A percentile compares a stretch with the other conserved stretches of the same genome.
Conservation (phyloP, 495 filamentous ascomycete genomes). For the Sabuloglossum arenarium region DNA sequence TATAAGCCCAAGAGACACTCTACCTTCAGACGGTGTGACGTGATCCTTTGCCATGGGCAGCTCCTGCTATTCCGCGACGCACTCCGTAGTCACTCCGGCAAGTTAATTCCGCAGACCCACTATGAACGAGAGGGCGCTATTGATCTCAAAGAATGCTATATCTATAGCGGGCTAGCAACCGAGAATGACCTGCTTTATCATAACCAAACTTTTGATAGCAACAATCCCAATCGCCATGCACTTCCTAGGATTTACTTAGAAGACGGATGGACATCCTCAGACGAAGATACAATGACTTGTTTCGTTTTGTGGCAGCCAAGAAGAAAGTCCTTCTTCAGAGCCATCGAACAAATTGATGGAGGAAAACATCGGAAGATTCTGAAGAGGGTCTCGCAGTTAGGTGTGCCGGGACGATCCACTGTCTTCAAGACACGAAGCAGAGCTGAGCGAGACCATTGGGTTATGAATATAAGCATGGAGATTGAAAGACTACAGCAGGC, state of each 20-base stretch:
- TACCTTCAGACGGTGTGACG: slow-evolving; percentile 39
- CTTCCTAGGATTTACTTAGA: slow-evolving; percentile 43
- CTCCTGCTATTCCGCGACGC: slow-evolving; percentile 43
- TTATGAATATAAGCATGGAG: slow-evolving; percentile 48
- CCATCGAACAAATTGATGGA: slow-evolving; percentile 18
- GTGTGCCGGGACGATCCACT: slow-evolving; percentile 39
- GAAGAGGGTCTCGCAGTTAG: slow-evolving; percentile 32
- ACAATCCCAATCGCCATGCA: slow-evolving; percentile 40
- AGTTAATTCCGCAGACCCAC: slow-evolving; percentile 38
- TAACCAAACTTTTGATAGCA: slow-evolving; percentile 49
- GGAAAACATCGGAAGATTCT: slow-evolving; percentile 7
- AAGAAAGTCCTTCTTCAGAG: slow-evolving; percentile 36
- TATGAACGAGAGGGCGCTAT: slow-evolving; percentile 36
- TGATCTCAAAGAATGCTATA: slow-evolving; percentile 46
- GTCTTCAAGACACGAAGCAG: slow-evolving; percentile 54
- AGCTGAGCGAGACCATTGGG: slow-evolving; percentile 57
- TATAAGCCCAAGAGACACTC: slow-evolving; percentile 42
- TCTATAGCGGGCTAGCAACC: slow-evolving; percentile 48
- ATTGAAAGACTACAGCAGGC: slow-evolving; percentile 45
- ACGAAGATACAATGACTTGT: slow-evolving; percentile 50
- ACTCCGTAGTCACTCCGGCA: slow-evolving; percentile 33
- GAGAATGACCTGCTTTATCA: slow-evolving; percentile 47
- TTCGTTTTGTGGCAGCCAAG: slow-evolving; percentile 56
- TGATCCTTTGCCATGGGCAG: slow-evolving; percentile 41
- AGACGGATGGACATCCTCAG: slow-evolving; percentile 42